Base-by-base conservation (phyloP, 768 basidiomycete genomes). In the Termitomyces sp. region DNA sequence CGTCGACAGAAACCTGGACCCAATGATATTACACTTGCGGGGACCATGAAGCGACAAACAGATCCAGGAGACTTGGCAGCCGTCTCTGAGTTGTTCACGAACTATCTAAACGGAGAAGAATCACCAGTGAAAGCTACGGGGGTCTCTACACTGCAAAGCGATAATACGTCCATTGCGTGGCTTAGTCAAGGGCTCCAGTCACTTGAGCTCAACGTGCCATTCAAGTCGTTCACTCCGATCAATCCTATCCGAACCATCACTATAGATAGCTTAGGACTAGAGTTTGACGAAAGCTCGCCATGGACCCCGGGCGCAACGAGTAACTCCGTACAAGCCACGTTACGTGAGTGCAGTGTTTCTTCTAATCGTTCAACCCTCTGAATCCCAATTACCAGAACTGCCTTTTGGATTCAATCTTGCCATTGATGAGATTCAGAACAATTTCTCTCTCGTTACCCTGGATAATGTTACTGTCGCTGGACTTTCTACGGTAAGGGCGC, bases 341-440 rank as follows among this genome's bases (percentile, higher is more conserved):
- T 89, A 57, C 65, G 84, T 85, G 67, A 53, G 76, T 65, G 25
- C 18, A 22, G 7, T 29, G 18, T 27, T 54, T n/a, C 40, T 41
- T 23, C 23, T 2, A 10, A 29, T 15, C 11, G 13, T 50, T 45
- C 27, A n/a, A n/a, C 29, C 32, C 18, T 44, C 54, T 54, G 32
- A 55, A 50, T 12, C 29, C 16, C 52, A 52, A 46, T 52, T 16
- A 9, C 41, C 55, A 86, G 86, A 78, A 58, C 69, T 90, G 35
- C 88, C 88, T 31, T 90, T 90, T 56, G 88, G 88, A 10, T 90
- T 90, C 66, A 70, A 69, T 25, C 7, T 88, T 16, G 69, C 71
- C 1, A 81, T 89, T 49, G 76, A 73, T 27, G 66, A 86, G 55
- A 88, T 90, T 31, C 71, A 80, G 63, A 89, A 90, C 61, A 68